Evolutionary conservation across 2,329 filamentous ascomycete genomes (phyloP).

Genomic region (Xylariomycetidae sp.): DNA sequence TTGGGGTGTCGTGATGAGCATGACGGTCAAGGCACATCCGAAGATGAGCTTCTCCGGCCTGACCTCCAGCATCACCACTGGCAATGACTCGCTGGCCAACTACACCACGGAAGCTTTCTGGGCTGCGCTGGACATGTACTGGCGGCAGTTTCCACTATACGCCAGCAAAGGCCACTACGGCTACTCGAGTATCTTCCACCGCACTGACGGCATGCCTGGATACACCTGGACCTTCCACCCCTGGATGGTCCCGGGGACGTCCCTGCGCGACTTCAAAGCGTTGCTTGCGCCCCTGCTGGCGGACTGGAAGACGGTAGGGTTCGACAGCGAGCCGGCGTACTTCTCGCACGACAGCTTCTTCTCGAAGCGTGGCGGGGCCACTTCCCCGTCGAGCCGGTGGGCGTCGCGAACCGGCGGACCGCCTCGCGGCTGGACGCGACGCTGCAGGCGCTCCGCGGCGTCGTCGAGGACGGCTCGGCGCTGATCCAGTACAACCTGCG

Average conservation of each 20-base stretch:
- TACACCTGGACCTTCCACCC: slow-evolving; percentile 16
- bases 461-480: slow-evolving; percentile 14
- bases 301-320: slow-evolving; percentile 8
- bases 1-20: slow-evolving; percentile 34
- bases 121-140: slow-evolving; percentile 26
- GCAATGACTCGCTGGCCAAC: slow-evolving; percentile 17
- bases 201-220: slow-evolving; percentile 11
- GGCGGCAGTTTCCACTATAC: slow-evolving; percentile 23
- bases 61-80: slow-evolving; percentile 22
- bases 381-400: slow-evolving; percentile 33
- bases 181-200: slow-evolving; percentile 12
- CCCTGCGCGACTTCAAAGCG: slow-evolving; percentile 25
- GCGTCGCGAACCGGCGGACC: slow-evolving; percentile 22
- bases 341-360: slow-evolving; percentile 27
- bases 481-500: slow-evolving; percentile 25
- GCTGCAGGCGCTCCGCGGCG: slow-evolving; percentile 5
- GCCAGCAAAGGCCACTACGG: slow-evolving; percentile 22
- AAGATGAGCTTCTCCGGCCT: slow-evolving; percentile 30
- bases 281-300: slow-evolving; percentile 25
- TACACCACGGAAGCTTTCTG: slow-evolving; percentile 18
- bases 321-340: slow-evolving; percentile 6
- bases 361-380: slow-evolving; percentile 20
- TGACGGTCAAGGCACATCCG: slow-evolving; percentile 29
- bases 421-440: slow-evolving; percentile 30
- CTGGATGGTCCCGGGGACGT: slow-evolving; percentile 30